Evolutionary conservation across 2,329 filamentous ascomycete genomes (phyloP).

Genomic region (Xylariales sp.): DNA sequence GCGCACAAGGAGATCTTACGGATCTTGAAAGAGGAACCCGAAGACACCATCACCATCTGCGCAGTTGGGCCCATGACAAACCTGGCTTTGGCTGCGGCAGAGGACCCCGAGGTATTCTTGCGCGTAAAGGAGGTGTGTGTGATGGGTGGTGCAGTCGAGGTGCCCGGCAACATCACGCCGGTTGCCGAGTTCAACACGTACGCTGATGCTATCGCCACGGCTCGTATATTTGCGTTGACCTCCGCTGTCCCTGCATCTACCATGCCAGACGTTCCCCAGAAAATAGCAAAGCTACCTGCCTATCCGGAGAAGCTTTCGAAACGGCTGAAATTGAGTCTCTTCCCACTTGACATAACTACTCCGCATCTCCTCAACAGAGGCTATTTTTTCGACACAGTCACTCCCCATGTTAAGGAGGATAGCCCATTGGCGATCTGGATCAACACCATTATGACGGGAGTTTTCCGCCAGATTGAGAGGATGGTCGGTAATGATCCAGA

Average conservation of each 20-base stretch:
- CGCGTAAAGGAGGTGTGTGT: conserved; percentile 86
- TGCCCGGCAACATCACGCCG: conserved; percentile 78
- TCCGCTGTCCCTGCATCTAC: conserved; percentile 70
- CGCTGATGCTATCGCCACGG: conserved; percentile 76
- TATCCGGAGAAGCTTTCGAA: conserved; percentile 63
- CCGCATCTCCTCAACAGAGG: conserved; percentile 60
- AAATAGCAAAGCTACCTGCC: conserved; percentile 45
- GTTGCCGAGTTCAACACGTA: conserved; percentile 94
- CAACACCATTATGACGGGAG: conserved; percentile 64
- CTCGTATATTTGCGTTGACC: conserved; percentile 72
- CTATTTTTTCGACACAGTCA: conserved; percentile 54
- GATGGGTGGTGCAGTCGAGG: conserved; percentile 84
- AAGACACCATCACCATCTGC: conserved; percentile 82
- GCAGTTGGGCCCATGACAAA: conserved; percentile 93
- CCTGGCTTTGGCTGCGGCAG: conserved; percentile 78
- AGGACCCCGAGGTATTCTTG: conserved; percentile 86
- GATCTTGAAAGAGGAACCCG: conserved; percentile 74
- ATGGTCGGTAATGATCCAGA: conserved; percentile 55
- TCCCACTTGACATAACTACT: conserved; percentile 74
- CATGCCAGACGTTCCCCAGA: conserved; percentile 64
- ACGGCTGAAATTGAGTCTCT: conserved; percentile 62
- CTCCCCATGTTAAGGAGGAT: conserved; percentile 51
- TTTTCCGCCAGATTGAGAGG: conserved; percentile 63
- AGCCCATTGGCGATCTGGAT: conserved; percentile 74
- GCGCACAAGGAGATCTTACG: conserved; percentile 88